phyloP scores from a whole-genome alignment of 441 rosid genomes.

The Iberis amara region DNA sequence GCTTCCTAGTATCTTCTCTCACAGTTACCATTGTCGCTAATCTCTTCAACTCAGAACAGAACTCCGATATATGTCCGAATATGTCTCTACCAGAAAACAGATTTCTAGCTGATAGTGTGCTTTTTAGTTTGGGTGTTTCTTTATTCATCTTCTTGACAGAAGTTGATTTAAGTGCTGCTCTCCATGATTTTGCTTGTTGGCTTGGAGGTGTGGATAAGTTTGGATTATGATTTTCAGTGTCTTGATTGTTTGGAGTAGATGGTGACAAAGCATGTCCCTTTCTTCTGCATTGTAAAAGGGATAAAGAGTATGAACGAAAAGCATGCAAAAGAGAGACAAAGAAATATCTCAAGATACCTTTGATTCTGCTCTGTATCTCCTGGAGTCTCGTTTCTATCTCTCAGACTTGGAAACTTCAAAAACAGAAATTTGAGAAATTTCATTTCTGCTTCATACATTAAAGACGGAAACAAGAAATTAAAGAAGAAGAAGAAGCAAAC shows the following conservation, averaged over 20 bases:
- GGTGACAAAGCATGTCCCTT: slow-evolving; percentile 18
- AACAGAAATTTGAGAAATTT: slow-evolving; percentile 5
- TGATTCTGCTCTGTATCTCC: slow-evolving; percentile 30
- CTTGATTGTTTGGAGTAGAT: slow-evolving; percentile 32
- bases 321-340: not conserved
- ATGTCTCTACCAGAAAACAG: slow-evolving; percentile 71
- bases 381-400: slow-evolving; percentile 31
- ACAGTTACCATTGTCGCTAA: slow-evolving; percentile 63
- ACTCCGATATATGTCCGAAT: slow-evolving; percentile 67
- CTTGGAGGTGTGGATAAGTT: slow-evolving; percentile 40
- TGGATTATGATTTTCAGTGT: slow-evolving; percentile 65
- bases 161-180: slow-evolving; percentile 49
- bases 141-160: slow-evolving; percentile 49
- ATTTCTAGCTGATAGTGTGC: slow-evolving; percentile 72
- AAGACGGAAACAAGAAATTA: slow-evolving; percentile 10
- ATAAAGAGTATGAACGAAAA: not conserved
- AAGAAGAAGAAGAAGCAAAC: slow-evolving; percentile 32
- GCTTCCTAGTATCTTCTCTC: slow-evolving; percentile 39
- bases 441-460: no score
- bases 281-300: slow-evolving; percentile 9
- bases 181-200: slow-evolving; percentile 41
- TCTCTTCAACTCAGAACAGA: slow-evolving; percentile 74
- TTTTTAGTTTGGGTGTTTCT: slow-evolving; percentile 46
- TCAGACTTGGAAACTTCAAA: slow-evolving; percentile 39
- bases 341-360: slow-evolving; percentile 28